phyloP scores from a whole-genome alignment of 2,329 filamentous ascomycete genomes.

The Teratosphaeria gauchensis region DNA sequence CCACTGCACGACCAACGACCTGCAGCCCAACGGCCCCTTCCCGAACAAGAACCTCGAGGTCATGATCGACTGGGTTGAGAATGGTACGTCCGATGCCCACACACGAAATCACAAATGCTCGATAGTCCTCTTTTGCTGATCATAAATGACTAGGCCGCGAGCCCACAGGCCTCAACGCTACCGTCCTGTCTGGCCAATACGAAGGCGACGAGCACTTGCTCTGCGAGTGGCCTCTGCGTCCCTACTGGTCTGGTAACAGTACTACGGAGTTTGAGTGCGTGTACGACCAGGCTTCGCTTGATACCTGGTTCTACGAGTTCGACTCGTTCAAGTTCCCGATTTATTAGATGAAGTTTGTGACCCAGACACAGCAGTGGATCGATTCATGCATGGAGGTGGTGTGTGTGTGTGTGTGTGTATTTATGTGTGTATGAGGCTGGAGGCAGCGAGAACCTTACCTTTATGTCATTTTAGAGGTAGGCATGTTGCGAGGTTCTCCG shows the following conservation, averaged over 20 bases:
- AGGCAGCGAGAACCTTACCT: no score
- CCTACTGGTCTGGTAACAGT: constrained; percentile 22
- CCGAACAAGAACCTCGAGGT: constrained; percentile 38
- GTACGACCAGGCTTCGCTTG: constrained; percentile 29
- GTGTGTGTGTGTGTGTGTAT: no score
- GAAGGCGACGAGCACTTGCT: constrained; percentile 7
- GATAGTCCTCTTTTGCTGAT: no score
- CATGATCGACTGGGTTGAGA: constrained; percentile 21
- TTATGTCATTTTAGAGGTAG: no score
- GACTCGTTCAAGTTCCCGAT: constrained; percentile 32
- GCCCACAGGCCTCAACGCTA: constrained; percentile 6
- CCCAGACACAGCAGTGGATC: no score
- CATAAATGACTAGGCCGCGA: constrained; percentile 1
- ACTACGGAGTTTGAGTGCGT: constrained; percentile 30
- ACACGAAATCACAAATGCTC: no score
- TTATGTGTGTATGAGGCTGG: no score
- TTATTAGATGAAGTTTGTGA: constrained; percentile 17
- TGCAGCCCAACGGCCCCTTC: constrained; percentile 28
- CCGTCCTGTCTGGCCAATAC: constrained; percentile 8
- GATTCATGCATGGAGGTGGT: no score
- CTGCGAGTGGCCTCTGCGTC: constrained; percentile 11
- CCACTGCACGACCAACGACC: constrained; percentile 40
- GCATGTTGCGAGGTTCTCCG: no score
- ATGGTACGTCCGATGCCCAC: neutral
- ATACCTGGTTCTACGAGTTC: constrained; percentile 36